Conservation (phyloP, 2,329 filamentous ascomycete genomes). For the Cadophora luteo-olivacea region DNA sequence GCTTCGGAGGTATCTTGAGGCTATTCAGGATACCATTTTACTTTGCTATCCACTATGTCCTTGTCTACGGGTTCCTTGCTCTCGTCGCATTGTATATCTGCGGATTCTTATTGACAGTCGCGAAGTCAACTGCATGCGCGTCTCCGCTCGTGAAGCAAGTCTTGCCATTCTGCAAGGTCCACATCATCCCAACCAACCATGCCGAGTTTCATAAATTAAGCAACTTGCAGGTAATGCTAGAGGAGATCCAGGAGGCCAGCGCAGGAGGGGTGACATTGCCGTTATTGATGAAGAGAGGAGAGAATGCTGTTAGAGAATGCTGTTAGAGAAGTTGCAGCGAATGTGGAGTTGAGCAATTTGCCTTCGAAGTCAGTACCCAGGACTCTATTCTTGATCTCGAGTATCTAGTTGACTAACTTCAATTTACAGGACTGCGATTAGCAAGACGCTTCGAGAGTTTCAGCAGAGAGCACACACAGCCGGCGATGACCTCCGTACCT, state of each 20-base stretch:
- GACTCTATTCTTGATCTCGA: no score
- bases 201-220: not conserved
- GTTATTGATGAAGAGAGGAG: not conserved
- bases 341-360: not conserved
- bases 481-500: not conserved
- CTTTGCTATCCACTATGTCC: not conserved
- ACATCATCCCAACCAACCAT: not conserved
- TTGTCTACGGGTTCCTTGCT: not conserved
- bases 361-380: not conserved
- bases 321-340: not conserved
- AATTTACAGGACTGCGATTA: not conserved
- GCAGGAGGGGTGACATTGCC: not conserved
- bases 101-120: not conserved
- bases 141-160: not conserved
- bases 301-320: not conserved
- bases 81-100: not conserved
- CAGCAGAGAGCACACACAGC: not conserved
- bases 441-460: not conserved
- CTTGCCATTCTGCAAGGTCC: not conserved
- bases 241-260: not conserved
- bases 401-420: not conserved
- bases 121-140: not conserved
- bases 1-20: not conserved
- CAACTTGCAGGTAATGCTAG: not conserved
- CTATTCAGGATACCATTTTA: not conserved